Conservation (phyloP, 2,329 filamentous ascomycete species). For the Dactylonectria estremocensis region DNA sequence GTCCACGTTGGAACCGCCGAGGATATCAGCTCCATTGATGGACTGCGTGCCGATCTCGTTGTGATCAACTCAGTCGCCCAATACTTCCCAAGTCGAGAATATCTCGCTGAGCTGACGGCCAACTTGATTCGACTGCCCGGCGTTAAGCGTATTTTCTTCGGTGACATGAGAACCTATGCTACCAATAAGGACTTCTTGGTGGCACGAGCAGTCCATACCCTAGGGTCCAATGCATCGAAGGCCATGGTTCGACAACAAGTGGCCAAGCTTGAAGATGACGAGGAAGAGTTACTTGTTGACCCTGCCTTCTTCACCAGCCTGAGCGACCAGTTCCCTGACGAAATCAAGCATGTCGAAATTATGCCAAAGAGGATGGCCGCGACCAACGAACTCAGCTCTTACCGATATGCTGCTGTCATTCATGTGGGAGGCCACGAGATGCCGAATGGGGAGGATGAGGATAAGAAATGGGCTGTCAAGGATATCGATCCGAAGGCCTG, state of each 20-base stretch:
- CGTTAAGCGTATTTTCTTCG: constrained; percentile 36
- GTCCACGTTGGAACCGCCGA: constrained; percentile 36
- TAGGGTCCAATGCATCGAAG: constrained; percentile 23
- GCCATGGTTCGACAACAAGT: constrained; percentile 22
- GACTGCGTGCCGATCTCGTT: constrained; percentile 34
- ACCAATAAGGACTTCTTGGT: constrained; percentile 35
- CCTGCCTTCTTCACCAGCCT: constrained; percentile 46
- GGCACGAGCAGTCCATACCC: constrained; percentile 9
- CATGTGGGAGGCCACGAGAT: too few relatives aligned
- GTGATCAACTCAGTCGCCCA: constrained; percentile 49
- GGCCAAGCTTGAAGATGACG: constrained; percentile 25
- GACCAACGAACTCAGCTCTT: constrained; percentile 37
- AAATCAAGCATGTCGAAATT: constrained; percentile 47
- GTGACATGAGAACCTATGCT: constrained; percentile 41
- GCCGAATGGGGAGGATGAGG: too few relatives aligned
- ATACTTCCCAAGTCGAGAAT: constrained; percentile 47
- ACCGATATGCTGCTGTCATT: constrained; percentile 49
- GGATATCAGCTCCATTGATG: constrained; percentile 30
- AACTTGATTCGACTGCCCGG: constrained; percentile 20
- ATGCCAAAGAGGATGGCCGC: constrained; percentile 49
- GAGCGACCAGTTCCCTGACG: constrained; percentile 31
- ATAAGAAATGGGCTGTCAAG: too few relatives aligned
- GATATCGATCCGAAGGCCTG: constrained; percentile 32
- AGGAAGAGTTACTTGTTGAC: constrained; percentile 44
- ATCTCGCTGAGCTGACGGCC: constrained; percentile 36